Base-by-base conservation (phyloP, 768 basidiomycete species). In the Kwoniella newhampshirensis region DNA sequence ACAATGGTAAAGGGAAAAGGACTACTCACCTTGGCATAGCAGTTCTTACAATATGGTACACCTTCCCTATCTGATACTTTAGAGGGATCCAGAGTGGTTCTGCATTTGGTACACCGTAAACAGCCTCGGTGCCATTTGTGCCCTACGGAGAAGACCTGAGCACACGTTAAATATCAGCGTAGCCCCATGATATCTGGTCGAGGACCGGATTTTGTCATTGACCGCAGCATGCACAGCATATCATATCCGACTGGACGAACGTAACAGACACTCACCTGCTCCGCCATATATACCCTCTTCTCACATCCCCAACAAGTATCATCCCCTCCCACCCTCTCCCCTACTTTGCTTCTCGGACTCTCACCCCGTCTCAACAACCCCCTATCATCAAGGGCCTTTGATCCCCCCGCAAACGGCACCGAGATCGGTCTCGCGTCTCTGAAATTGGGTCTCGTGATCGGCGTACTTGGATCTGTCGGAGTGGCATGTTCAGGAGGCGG, bases 251-350 rank as follows among this genome's bases (percentile, higher is more conserved):
- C 12, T 51, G 20, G n/a, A 37, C 32, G 13, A 32, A 13, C 32
- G 6, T 32, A 17, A 35, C 11, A 6, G 3, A 8, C 27, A 59
- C 65, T 46, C 51, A 68, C 60, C 63, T 66, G 63, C 42, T 73
- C 71, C 20, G 71, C 71, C 11, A 67, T 67, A 55, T 73, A 73
- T 3, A 73, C 71, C 51, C 68, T 66, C 58, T 70, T 73, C 45
- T 60, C 68, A 51, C 71, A 73, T 4, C 60, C 64, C 39, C 57
- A 54, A 59, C 71, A 73, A 36, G 50, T 30, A 15, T 70, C 68
- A n/a, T 68, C 68, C 4, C 60, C 63, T 17, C 54, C 51, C n/a
- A 62, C 23, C 51, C 50, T 66, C 40, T 68, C 68, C n/a, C 71
- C 71, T 17, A 70, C 68, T 46, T 73, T 73, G 27, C 48, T 59